Percentiles rank a stretch among this genome's conserved stretches.
Evolutionary conservation across 768 basidiomycete genomes (phyloP).

Genomic region (Lentinula aciculospora): DNA sequence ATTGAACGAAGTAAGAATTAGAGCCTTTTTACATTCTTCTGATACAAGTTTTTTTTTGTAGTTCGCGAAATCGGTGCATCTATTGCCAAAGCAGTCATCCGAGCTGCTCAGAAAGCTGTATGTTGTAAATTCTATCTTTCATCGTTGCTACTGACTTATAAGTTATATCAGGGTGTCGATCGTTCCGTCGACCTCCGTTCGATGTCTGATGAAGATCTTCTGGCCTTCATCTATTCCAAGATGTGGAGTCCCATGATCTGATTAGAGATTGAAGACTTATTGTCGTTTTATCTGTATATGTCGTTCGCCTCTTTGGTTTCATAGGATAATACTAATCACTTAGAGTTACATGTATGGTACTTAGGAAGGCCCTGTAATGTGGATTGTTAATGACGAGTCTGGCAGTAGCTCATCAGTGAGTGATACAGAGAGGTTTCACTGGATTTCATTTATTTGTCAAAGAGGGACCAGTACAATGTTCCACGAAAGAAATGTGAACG

Average conservation of each 20-base stretch:
- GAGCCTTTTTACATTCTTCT: not conserved
- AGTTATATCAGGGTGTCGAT: conserved; percentile 43
- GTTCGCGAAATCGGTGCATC: conserved; percentile 78
- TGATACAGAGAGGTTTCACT: too few relatives aligned
- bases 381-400: too few relatives aligned
- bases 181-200: conserved; percentile 44
- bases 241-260: conserved; percentile 62
- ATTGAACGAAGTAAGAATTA: conserved; percentile 57
- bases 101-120: conserved; percentile 73
- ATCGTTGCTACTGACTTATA: not conserved
- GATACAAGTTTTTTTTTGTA: conserved; percentile 15
- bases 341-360: too few relatives aligned
- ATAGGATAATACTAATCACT: too few relatives aligned
- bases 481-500: too few relatives aligned
- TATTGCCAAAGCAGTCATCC: conserved; percentile 73
- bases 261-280: not conserved
- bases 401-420: too few relatives aligned
- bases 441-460: too few relatives aligned
- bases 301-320: too few relatives aligned
- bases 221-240: conserved; percentile 48
- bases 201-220: conserved; percentile 51
- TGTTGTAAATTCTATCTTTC: conserved; percentile 16
- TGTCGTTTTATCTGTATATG: too few relatives aligned
- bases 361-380: too few relatives aligned
- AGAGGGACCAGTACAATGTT: too few relatives aligned